Evolutionary conservation across 805 yeast genomes (phyloP), one percentile per base, ranked within the genome.

Genomic region (Nakazawaea ambrosiae): DNA sequence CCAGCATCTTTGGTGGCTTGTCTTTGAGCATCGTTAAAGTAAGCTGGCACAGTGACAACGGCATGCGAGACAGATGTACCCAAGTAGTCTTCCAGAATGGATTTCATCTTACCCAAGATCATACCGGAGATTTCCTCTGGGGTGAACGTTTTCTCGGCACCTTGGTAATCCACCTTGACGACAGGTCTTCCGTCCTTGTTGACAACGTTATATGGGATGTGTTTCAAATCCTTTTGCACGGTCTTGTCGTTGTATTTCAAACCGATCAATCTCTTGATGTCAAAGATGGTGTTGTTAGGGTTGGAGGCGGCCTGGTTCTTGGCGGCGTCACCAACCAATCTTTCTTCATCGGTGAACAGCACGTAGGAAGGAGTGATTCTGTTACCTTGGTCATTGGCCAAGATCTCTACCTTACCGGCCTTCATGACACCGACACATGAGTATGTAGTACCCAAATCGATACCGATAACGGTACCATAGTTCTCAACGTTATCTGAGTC

Each of bases 301-400:
- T 90, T 90, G 80, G 89, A 84, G 49, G 97, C 96, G 40, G 96
- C 96, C 70, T 90, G 97, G 67, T 90, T 89, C 79, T 90, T 90
- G 44, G 97, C 97, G 51, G 97, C 95, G 67, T 88, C 96, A 65
- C 96, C 96, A 53, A 88, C 88, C 55, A 88, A 73, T 69, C 96
- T 82, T 70, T 90, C 97, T 28, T 89, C 75, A 58, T 87, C 96
- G 22, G 95, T 87, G 77, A 89, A 89, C 36, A 95, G 96, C 45
- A 90, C 97, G 61, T 84, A 89, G 25, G 97, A 88, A 26, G 97
- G 97, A 15, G 97, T 89, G 45, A 95, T 90, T 73, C 97, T 84
- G 75, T 90, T 89, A 73, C 97, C 97, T 70, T 90, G 97, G 64
- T 89, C 96, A 59, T 89, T 89, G 54, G 97, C 96, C 55, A 89